A percentile compares a stretch with the other conserved stretches of the same genome.
Evolutionary conservation across 345 rosid species (phyloP).

Genomic region (Punica granatum): DNA sequence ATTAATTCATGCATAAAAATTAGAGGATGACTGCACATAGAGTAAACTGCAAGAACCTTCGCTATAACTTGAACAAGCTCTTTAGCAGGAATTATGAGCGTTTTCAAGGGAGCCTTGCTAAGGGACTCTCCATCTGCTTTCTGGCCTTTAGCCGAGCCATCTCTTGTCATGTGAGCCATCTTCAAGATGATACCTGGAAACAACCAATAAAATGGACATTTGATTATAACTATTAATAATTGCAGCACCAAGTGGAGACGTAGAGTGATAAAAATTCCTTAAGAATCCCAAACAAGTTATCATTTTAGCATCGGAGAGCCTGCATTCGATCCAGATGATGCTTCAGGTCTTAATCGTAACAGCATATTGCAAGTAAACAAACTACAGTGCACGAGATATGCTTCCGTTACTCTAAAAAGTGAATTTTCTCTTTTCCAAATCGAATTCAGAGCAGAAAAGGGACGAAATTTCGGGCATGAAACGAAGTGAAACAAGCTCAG

Average conservation of each 20-base stretch:
- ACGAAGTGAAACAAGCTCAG: constrained; percentile 4
- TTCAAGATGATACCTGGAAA: constrained; percentile 76
- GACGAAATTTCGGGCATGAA: neutral
- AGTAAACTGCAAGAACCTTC: constrained; percentile 37
- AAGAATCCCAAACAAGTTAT: neutral
- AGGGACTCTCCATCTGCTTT: constrained; percentile 42
- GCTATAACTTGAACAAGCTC: constrained; percentile 92
- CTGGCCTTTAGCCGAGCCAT: constrained; percentile 46
- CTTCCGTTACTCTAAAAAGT: too few relatives aligned
- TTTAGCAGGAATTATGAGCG: constrained; percentile 62
- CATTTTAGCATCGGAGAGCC: neutral
- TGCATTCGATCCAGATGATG: too few relatives aligned
- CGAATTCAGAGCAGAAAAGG: too few relatives aligned
- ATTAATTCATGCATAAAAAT: neutral
- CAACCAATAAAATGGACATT: constrained; percentile 14
- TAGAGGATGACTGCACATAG: neutral
- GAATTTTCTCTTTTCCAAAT: too few relatives aligned
- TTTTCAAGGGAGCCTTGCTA: constrained; percentile 61
- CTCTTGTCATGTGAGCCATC: constrained; percentile 77
- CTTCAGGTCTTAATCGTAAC: too few relatives aligned
- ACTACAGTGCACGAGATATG: too few relatives aligned
- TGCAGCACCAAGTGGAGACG: neutral
- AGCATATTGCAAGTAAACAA: too few relatives aligned
- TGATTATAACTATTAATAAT: neutral
- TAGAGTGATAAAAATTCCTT: constrained; percentile 3